phyloP scores from a whole-genome alignment of 1,139 yeast genomes.

The Pneumocystis carinii region DNA sequence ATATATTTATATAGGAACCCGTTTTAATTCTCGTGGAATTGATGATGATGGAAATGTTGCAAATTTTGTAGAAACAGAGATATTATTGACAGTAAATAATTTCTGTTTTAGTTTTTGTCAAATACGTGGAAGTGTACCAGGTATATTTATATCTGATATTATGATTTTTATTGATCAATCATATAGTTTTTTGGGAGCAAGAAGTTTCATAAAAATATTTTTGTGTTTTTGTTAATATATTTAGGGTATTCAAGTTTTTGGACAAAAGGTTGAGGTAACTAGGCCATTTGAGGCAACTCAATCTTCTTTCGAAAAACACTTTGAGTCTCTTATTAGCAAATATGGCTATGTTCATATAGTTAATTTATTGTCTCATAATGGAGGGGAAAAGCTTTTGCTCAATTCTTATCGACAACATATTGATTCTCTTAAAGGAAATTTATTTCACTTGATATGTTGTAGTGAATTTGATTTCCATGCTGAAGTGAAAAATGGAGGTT shows the following conservation, averaged over 20 bases:
- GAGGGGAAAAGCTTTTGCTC: slow-evolving; percentile 62
- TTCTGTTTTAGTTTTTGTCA: slow-evolving; percentile 65
- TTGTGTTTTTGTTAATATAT: background rate
- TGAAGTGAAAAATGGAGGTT: slow-evolving; percentile 79
- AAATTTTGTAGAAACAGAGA: slow-evolving; percentile 89
- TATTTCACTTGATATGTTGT: slow-evolving; percentile 26
- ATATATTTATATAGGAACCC: slow-evolving; percentile 42
- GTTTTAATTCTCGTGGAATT: slow-evolving; percentile 85
- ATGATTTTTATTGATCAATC: background rate
- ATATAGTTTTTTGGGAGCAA: slow-evolving; percentile 80
- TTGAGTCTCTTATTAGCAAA: slow-evolving; percentile 47
- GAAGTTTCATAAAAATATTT: slow-evolving; percentile 27
- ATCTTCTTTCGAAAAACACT: slow-evolving; percentile 75
- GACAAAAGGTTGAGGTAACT: slow-evolving; percentile 72
- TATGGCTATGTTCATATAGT: slow-evolving; percentile 82
- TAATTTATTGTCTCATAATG: slow-evolving; percentile 64
- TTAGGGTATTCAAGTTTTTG: slow-evolving; percentile 39
- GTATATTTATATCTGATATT: slow-evolving; percentile 3
- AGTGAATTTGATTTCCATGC: slow-evolving; percentile 90
- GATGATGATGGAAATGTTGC: slow-evolving; percentile 95
- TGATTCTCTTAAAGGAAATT: slow-evolving; percentile 28
- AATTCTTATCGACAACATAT: slow-evolving; percentile 47
- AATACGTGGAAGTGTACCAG: slow-evolving; percentile 84
- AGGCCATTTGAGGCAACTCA: slow-evolving; percentile 85
- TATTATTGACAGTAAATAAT: slow-evolving; percentile 44